Conservation (phyloP, 768 basidiomycete species). For the Boletus barrowsii region DNA sequence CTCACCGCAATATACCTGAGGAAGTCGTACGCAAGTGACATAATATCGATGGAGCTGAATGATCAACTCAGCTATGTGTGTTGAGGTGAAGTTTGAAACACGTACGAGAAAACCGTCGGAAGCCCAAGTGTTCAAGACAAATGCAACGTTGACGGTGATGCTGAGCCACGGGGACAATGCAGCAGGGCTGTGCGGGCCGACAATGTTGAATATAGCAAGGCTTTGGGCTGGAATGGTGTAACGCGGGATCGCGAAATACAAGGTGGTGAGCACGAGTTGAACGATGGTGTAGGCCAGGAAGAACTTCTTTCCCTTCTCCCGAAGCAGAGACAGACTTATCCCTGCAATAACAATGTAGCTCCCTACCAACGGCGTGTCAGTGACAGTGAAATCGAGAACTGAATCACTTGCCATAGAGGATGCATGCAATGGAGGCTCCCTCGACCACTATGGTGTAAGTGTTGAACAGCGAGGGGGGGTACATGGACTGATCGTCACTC, state of each 20-base stretch:
- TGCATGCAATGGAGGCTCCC: slow-evolving; percentile 16
- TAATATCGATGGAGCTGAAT: slow-evolving; percentile 23
- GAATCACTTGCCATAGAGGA: slow-evolving; percentile 16
- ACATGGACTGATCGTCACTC: slow-evolving; percentile 4
- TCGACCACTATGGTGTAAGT: slow-evolving; percentile 22
- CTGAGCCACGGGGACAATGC: slow-evolving; percentile 16
- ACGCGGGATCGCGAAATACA: slow-evolving; percentile 19
- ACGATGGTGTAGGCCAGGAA: slow-evolving; percentile 8
- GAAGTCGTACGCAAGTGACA: slow-evolving; percentile 10
- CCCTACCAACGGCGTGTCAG: slow-evolving; percentile 1
- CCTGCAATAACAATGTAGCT: slow-evolving; percentile 13
- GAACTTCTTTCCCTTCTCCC: slow-evolving; percentile 14
- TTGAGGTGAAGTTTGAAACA: background rate
- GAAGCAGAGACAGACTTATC: slow-evolving; percentile 15
- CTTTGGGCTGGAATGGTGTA: slow-evolving; percentile 13
- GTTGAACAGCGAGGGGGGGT: slow-evolving; percentile 11
- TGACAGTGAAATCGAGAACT: too few relatives aligned
- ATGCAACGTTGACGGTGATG: slow-evolving; percentile 5
- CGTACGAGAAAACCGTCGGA: slow-evolving; percentile 25
- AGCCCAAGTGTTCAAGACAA: slow-evolving; percentile 19
- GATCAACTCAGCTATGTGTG: background rate
- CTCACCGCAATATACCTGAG: too few relatives aligned
- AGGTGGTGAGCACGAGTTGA: slow-evolving; percentile 17
- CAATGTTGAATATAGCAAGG: slow-evolving; percentile 8
- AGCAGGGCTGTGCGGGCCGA: background rate